Conservation (phyloP, 768 basidiomycete species). For the Leccinum broughii region DNA sequence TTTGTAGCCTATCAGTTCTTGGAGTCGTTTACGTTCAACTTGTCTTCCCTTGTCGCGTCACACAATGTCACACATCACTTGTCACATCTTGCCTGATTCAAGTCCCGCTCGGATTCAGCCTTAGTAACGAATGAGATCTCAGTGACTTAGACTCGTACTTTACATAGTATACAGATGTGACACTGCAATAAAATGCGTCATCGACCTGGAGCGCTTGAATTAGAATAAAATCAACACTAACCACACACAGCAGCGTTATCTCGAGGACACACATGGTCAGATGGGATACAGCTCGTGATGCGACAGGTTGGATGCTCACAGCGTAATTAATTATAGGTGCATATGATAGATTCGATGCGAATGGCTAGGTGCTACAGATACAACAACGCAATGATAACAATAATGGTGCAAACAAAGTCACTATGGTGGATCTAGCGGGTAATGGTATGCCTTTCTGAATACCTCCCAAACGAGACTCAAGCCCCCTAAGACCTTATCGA, state of each 20-base stretch:
- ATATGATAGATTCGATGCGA: background rate
- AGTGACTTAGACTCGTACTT: background rate
- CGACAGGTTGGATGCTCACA: background rate
- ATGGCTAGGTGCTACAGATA: slow-evolving; percentile 13
- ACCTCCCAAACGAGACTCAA: slow-evolving; percentile 32
- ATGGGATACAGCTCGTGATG: background rate
- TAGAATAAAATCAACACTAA: background rate
- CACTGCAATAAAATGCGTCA: background rate
- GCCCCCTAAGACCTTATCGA: slow-evolving; percentile 30
- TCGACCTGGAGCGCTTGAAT: background rate
- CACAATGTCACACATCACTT: background rate
- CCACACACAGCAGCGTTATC: background rate
- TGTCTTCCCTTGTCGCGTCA: background rate
- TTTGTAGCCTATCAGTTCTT: slow-evolving; percentile 22
- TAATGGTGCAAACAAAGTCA: slow-evolving; percentile 8
- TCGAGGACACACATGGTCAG: background rate
- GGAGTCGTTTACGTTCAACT: background rate
- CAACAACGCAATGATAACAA: slow-evolving; percentile 8
- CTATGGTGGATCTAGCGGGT: slow-evolving; percentile 37
- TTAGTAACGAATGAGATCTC: too few relatives aligned
- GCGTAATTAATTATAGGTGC: background rate
- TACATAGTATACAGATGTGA: background rate
- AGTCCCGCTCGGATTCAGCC: too few relatives aligned
- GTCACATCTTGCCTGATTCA: background rate
- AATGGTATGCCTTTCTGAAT: slow-evolving; percentile 34